These are phyloP conservation scores for Populus ilicifolia DNA, from an alignment of 345 rosid genomes.

Conservation along the genomic window DNA sequence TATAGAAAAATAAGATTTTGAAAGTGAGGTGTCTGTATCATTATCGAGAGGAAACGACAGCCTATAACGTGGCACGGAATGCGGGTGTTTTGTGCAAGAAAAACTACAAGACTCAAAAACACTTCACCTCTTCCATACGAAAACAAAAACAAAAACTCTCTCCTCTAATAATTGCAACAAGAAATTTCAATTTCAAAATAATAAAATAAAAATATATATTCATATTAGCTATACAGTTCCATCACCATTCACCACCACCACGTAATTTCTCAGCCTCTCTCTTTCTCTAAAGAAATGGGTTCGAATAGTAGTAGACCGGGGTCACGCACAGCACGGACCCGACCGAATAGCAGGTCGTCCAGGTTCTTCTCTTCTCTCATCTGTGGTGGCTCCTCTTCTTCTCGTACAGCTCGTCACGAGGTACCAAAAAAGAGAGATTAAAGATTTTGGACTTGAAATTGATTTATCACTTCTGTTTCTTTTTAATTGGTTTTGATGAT, in stretches of 20 bases:
- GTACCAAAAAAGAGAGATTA: slow-evolving; percentile 18
- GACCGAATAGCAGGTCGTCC: slow-evolving; percentile 30
- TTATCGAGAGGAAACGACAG: not conserved
- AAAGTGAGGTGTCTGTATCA: not conserved
- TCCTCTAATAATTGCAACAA: not conserved
- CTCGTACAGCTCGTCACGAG: slow-evolving; percentile 35
- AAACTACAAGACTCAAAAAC: not conserved
- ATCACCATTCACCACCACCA: not conserved
- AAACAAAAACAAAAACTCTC: not conserved
- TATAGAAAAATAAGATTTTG: not conserved
- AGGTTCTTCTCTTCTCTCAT: slow-evolving; percentile 33
- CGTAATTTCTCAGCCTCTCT: not conserved
- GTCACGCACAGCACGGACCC: slow-evolving; percentile 30
- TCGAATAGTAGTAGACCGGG: slow-evolving; percentile 43
- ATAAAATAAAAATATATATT: no score
- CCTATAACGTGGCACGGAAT: not conserved
- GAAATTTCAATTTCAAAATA: no score
- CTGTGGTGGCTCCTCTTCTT: slow-evolving; percentile 52
- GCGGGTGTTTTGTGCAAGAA: not conserved
- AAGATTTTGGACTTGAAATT: not conserved
- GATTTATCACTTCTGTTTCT: not conserved
- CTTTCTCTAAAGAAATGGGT: slow-evolving; percentile 38
- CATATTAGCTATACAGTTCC: not conserved
- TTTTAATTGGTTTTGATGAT: not conserved
- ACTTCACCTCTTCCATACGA: not conserved